phyloP scores from a whole-genome alignment of 306 rosid species.

The Heteromeles arbutifolia region DNA sequence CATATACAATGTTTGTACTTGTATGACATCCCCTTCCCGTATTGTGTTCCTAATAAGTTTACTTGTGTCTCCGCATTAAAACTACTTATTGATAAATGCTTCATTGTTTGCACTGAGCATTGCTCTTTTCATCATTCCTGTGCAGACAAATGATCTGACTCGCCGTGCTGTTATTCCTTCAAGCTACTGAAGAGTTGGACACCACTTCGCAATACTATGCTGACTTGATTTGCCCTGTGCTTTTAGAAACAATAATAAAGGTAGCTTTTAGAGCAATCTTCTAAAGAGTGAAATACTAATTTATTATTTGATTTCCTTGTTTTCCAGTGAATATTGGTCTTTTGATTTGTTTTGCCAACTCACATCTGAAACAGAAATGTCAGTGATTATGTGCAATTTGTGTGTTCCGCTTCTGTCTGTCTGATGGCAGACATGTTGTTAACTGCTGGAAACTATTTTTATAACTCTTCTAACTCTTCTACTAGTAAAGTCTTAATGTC shows the following conservation, averaged over 20 bases:
- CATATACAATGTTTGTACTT: neutral
- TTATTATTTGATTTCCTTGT: neutral
- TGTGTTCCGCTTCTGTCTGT: neutral
- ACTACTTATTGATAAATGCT: too few relatives aligned
- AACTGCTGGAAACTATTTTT: neutral
- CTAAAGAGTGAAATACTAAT: too few relatives aligned
- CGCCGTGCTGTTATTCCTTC: too few relatives aligned
- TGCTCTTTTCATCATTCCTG: too few relatives aligned
- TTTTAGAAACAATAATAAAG: slow-evolving; percentile 66
- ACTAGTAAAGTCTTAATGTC: neutral
- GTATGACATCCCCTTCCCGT: too few relatives aligned
- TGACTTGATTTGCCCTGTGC: slow-evolving; percentile 44
- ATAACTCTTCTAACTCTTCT: neutral
- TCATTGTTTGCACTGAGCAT: too few relatives aligned
- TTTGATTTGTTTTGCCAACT: neutral
- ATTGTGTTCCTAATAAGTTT: too few relatives aligned
- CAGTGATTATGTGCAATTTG: neutral
- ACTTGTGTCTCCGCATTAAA: too few relatives aligned
- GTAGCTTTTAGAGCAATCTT: slow-evolving; percentile 22
- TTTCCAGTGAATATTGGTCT: neutral
- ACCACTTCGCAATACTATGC: too few relatives aligned
- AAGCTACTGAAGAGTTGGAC: too few relatives aligned
- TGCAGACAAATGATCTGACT: too few relatives aligned
- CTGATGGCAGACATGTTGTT: neutral
- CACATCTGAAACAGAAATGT: neutral